Evolutionary conservation across 2,329 filamentous ascomycete genomes (phyloP).

Genomic region (Cordyceps militaris): DNA sequence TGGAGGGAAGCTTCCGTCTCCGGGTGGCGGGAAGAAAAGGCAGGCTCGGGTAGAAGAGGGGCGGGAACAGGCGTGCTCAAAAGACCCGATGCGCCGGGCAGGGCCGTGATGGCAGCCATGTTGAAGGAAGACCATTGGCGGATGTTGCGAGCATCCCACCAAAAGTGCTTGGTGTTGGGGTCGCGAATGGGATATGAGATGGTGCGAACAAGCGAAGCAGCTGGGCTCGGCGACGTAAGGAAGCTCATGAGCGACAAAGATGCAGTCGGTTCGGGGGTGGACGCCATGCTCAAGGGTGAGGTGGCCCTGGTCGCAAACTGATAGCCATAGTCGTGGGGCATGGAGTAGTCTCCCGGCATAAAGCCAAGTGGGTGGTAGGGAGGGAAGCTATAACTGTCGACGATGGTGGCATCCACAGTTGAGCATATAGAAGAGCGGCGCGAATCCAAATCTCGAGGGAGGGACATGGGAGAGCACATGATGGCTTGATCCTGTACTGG

Average conservation of each 20-base stretch:
- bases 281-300: constrained; percentile 35
- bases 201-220: constrained; percentile 72
- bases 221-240: constrained; percentile 72
- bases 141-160: constrained; percentile 92
- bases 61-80: constrained; percentile 62
- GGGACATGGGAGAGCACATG: constrained; percentile 60
- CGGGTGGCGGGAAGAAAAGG: constrained; percentile 56
- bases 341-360: constrained; percentile 18
- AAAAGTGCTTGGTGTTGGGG: constrained; percentile 73
- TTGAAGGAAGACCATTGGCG: constrained; percentile 78
- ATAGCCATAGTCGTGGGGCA: constrained; percentile 33
- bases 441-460: constrained; percentile 34
- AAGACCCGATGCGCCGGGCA: constrained; percentile 65
- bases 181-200: constrained; percentile 63
- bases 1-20: constrained; percentile 74
- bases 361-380: constrained; percentile 71
- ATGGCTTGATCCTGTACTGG: constrained; percentile 35
- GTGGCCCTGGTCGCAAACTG: constrained; percentile 40
- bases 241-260: constrained; percentile 70
- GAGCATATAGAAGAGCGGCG: constrained; percentile 61
- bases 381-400: constrained; percentile 73
- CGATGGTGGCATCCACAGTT: constrained; percentile 57
- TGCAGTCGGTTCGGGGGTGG: constrained; percentile 39
- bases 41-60: constrained; percentile 52
- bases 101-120: constrained; percentile 59